Conservation (phyloP, 257 asterid genomes). For the Primulina huaijiensis region DNA sequence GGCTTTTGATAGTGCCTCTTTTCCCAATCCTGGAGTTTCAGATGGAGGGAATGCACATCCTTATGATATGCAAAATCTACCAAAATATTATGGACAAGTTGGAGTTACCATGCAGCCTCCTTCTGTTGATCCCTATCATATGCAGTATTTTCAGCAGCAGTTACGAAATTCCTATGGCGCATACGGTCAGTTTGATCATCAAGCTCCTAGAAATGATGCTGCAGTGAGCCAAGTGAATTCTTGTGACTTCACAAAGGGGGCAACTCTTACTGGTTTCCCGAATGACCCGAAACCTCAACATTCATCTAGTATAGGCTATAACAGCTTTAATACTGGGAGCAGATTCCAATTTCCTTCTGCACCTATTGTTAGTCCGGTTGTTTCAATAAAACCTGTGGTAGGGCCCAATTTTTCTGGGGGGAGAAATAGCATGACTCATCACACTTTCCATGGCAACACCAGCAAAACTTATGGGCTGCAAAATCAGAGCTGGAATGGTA, state of each 20-base stretch:
- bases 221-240: constrained; percentile 26
- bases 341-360: constrained; percentile 26
- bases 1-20: constrained; percentile 21
- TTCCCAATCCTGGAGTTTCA: constrained; percentile 29
- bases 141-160: constrained; percentile 32
- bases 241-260: constrained; percentile 19
- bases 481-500: constrained; percentile 29
- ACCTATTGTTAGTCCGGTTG: constrained; percentile 21
- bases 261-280: constrained; percentile 21
- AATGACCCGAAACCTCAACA: constrained; percentile 21
- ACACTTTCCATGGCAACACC: constrained; percentile 24
- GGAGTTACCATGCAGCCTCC: constrained; percentile 30
- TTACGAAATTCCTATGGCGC: constrained; percentile 27
- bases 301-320: constrained; percentile 18
- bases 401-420: constrained; percentile 25
- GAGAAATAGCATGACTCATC: constrained; percentile 25
- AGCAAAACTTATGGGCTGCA: constrained; percentile 24
- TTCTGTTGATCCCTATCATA: constrained; percentile 13
- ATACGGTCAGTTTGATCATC: constrained; percentile 31
- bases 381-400: constrained; percentile 18
- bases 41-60: constrained; percentile 31
- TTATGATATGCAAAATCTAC: constrained; percentile 28
- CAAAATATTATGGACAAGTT: constrained; percentile 34
- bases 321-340: constrained; percentile 23
- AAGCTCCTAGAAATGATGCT: constrained; percentile 28